phyloP scores from a whole-genome alignment of 2,329 filamentous ascomycete genomes.

The Myriosclerotinia curreyana region DNA sequence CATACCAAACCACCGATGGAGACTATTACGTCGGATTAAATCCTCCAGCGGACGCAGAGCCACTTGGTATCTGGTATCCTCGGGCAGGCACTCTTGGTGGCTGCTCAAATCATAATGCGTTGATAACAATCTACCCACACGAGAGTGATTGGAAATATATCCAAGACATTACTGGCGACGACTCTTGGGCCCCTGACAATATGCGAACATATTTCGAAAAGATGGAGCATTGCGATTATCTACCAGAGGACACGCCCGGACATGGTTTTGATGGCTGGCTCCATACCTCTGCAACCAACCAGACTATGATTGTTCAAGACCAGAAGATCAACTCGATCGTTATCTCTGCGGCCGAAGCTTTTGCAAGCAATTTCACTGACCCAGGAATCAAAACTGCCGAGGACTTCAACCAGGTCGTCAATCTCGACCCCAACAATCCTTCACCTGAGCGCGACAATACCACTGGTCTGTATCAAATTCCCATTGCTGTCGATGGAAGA shows the following conservation, averaged over 20 bases:
- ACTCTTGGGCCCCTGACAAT: constrained; percentile 37
- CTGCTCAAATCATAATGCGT: constrained; percentile 33
- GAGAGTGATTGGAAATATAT: constrained; percentile 34
- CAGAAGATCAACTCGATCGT: constrained; percentile 22
- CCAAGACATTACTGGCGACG: constrained; percentile 31
- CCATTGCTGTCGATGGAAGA: constrained; percentile 28
- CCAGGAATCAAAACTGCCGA: neutral
- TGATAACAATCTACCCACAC: constrained; percentile 28
- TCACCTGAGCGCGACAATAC: constrained; percentile 29
- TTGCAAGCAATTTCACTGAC: neutral
- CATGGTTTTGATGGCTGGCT: constrained; percentile 39
- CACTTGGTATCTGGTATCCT: constrained; percentile 37
- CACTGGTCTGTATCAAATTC: constrained; percentile 34
- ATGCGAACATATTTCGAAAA: constrained; percentile 46
- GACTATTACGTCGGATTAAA: constrained; percentile 32
- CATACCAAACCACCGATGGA: constrained; percentile 41
- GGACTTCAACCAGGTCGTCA: constrained; percentile 22
- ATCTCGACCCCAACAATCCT: constrained; percentile 32
- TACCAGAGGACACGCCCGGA: constrained; percentile 39
- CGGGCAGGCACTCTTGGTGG: constrained; percentile 38
- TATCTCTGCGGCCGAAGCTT: neutral
- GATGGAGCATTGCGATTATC: constrained; percentile 46
- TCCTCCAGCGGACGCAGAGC: constrained; percentile 31
- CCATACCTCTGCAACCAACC: constrained; percentile 25
- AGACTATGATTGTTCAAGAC: constrained; percentile 26